These are phyloP conservation scores for Xylariaceae sp. DNA, from an alignment of 2,329 filamentous ascomycete genomes.

Conservation along the genomic window DNA sequence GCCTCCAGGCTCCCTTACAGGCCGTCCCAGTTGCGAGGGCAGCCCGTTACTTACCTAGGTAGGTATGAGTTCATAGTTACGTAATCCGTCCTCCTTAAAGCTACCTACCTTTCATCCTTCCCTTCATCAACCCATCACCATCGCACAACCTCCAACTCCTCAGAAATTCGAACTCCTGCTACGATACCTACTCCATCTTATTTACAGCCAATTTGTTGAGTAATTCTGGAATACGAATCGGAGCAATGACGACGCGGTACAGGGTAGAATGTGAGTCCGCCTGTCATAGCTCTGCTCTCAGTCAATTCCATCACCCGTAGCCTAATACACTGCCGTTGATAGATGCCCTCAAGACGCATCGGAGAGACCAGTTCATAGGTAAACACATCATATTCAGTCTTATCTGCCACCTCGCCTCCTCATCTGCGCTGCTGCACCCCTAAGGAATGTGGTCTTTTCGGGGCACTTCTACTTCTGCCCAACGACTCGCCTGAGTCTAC, in stretches of 20 bases:
- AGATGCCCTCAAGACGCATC: slow-evolving; percentile 74
- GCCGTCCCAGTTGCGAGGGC: too few species aligned
- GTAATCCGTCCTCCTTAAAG: not conserved
- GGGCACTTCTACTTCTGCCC: not conserved
- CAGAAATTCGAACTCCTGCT: not conserved
- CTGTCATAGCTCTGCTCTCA: slow-evolving; percentile 2
- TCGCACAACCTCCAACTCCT: not conserved
- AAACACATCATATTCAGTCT: slow-evolving; percentile 20
- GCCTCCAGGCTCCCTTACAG: too few species aligned
- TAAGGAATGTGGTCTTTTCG: not conserved
- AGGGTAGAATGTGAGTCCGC: slow-evolving; percentile 66
- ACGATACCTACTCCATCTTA: not conserved
- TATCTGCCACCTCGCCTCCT: not conserved
- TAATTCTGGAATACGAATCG: not conserved
- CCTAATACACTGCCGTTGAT: slow-evolving; percentile 20
- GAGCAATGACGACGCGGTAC: slow-evolving; percentile 42
- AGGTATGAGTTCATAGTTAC: not conserved
- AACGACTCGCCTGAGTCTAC: not conserved
- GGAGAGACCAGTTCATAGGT: slow-evolving; percentile 85
- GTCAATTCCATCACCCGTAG: not conserved
- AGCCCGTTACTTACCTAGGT: not conserved
- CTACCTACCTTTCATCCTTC: not conserved
- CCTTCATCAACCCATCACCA: not conserved
- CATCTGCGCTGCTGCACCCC: not conserved
- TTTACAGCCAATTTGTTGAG: not conserved